Evolutionary conservation across 495 filamentous ascomycete species (phyloP).

Genomic region (Aspergillus baeticus): DNA sequence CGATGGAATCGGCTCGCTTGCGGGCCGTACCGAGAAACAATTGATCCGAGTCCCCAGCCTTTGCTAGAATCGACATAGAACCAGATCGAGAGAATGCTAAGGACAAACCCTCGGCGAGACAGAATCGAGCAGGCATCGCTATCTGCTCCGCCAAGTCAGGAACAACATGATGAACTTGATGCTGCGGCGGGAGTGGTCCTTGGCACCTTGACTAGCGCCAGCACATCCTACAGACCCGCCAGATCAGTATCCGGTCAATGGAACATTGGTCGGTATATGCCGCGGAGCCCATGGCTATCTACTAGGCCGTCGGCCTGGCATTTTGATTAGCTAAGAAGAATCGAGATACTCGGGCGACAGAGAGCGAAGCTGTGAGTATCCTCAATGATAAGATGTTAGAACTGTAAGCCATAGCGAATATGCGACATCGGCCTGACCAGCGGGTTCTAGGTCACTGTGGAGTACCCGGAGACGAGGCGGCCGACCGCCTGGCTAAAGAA

Average conservation of each 20-base stretch:
- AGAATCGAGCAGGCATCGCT: not conserved
- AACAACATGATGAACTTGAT: slow-evolving; percentile 11
- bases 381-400: slow-evolving; percentile 18
- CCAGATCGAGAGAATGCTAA: slow-evolving; percentile 16
- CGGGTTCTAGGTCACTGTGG: slow-evolving; percentile 12
- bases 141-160: slow-evolving; percentile 18
- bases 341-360: not conserved
- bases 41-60: slow-evolving; percentile 18
- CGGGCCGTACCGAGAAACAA: slow-evolving; percentile 20
- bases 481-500: slow-evolving; percentile 13
- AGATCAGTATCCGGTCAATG: slow-evolving; percentile 14
- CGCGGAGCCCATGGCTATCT: not conserved
- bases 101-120: not conserved
- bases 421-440: slow-evolving; percentile 11
- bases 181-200: slow-evolving; percentile 13
- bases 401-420: slow-evolving; percentile 13
- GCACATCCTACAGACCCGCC: slow-evolving; percentile 1
- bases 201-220: slow-evolving; percentile 7
- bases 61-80: slow-evolving; percentile 18
- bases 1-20: slow-evolving; percentile 16
- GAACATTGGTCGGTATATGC: slow-evolving; percentile 18
- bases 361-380: slow-evolving; percentile 6
- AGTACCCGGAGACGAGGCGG: slow-evolving; percentile 7
- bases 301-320: not conserved
- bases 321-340: not conserved